A percentile compares a stretch with the other conserved stretches of the same genome.
Evolutionary conservation across 441 rosid genomes (phyloP).

Genomic region (Syzygium malaccense): DNA sequence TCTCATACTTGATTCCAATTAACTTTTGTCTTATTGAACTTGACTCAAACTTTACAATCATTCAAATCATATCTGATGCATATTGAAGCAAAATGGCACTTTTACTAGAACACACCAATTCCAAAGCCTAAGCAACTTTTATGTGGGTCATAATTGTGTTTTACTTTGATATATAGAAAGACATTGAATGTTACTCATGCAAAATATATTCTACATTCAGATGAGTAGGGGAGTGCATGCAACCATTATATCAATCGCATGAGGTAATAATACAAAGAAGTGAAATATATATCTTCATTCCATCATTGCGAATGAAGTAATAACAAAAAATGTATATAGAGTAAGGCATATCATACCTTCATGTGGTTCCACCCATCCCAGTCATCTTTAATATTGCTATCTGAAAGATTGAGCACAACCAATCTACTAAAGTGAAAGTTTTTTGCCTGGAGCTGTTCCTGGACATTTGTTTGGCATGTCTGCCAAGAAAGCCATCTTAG

Average conservation of each 20-base stretch:
- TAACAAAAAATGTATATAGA: fast-evolving
- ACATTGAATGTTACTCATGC: background rate
- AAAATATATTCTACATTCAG: background rate
- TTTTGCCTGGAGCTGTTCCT: fast-evolving
- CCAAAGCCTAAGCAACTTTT: background rate
- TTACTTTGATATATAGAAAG: background rate
- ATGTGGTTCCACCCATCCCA: background rate
- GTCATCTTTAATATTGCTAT: background rate
- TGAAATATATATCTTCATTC: background rate
- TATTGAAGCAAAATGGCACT: background rate
- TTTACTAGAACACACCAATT: background rate
- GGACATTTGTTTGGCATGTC: background rate
- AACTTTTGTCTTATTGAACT: no score
- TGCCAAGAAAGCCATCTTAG: background rate
- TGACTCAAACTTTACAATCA: no score
- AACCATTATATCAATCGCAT: background rate
- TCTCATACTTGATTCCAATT: background rate
- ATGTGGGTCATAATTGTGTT: fast-evolving
- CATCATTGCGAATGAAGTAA: background rate
- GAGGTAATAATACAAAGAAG: background rate
- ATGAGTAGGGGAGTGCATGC: background rate
- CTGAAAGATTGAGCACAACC: background rate
- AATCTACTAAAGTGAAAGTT: background rate
- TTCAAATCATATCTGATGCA: background rate
- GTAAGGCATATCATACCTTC: background rate